Base-by-base conservation (phyloP, 169 alveolate species). In the Eimeria falciformis region DNA sequence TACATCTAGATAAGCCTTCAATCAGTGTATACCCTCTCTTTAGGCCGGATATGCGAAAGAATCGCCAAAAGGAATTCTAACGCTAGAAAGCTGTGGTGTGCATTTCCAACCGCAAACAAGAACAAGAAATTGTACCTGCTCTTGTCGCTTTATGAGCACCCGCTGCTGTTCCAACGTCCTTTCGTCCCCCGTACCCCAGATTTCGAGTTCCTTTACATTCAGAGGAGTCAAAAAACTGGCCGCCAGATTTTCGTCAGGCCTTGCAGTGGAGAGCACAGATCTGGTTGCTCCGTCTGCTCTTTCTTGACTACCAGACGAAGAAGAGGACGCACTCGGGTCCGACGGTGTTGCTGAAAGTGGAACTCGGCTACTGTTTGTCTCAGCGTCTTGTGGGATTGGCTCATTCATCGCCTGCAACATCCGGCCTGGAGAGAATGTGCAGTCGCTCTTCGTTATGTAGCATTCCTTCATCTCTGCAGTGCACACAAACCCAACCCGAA, bases 111-210 rank as follows among this genome's bases (percentile, higher is more conserved):
- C 40, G 40, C 40, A 33, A 33, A 33, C 40, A 33, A 2, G 40
- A 33, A 33, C 0, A 33, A 33, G 83, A 7, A 3, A 7, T 4
- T 27, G 21, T 37, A 88, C 93, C 93, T 88, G 88, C 5, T 88
- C 93, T 25, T 88, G 88, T 55, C 71, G 73, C 23, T 73, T 71
- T 27, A 50, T 14, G 66, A 81, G 88, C 23, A 37, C 69, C 33
- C n/a, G 78, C 88, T 92, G 94, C 66, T 92, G 92, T 23, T 77
- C 83, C 81, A 82, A n/a, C 18, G 92, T 58, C 27, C 77, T 50
- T 40, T 65, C 92, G 33, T 83, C 94, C 3, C 94, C 94, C 9
- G 90, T 68, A 0, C 93, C 92, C 94, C 94, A 92, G 27, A 92
- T 83, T 25, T 92, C 94, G 23, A 92, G 79, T 69, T 84, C 92